These are phyloP conservation scores for Fusarium sp. DNA, from an alignment of 2,329 filamentous ascomycete species.

Conservation along the genomic window DNA sequence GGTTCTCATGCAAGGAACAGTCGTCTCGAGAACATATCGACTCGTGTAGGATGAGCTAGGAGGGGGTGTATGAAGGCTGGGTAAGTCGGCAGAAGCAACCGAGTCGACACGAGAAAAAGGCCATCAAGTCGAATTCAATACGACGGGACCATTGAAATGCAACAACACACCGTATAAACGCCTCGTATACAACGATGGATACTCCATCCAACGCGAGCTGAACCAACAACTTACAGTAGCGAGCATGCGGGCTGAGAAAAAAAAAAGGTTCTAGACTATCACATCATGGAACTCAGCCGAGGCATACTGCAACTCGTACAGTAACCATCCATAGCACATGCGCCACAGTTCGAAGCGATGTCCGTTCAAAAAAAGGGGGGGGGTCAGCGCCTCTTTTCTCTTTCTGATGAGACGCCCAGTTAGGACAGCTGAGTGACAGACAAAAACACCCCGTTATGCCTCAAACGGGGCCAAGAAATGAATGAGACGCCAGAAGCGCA, in stretches of 20 bases:
- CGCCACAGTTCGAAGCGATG: neutral
- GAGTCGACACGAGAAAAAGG: neutral
- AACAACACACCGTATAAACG: neutral
- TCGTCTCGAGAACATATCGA: neutral
- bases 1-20: neutral
- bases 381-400: neutral
- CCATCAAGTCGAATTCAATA: neutral
- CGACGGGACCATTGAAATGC: neutral
- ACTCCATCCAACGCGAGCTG: neutral
- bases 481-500: neutral
- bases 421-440: neutral
- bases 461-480: constrained; percentile 27
- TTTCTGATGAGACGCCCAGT: neutral
- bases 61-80: neutral
- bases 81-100: neutral
- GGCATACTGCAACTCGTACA: neutral
- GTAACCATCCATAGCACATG: neutral
- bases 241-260: neutral
- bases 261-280: neutral
- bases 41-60: neutral
- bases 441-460: constrained; percentile 8
- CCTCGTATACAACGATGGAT: neutral
- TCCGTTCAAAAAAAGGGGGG: neutral
- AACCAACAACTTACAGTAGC: neutral
- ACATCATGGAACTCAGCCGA: neutral